Evolutionary conservation across 2,329 filamentous ascomycete genomes (phyloP), one percentile per base, ranked within the genome.

Genomic region (Laburnicola sp.): DNA sequence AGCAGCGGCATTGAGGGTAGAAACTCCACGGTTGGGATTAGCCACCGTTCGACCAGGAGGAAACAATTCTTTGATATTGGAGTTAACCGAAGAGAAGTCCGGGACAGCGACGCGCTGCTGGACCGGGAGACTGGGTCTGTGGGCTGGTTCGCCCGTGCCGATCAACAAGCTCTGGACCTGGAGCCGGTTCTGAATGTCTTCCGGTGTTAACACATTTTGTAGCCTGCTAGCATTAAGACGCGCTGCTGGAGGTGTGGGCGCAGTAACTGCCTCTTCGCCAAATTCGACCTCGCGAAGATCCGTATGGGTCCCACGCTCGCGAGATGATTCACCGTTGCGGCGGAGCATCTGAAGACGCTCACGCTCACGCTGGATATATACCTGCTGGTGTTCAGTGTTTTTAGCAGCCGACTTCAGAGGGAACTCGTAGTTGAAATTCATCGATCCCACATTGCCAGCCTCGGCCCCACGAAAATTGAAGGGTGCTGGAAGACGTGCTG

Each of bases 101-200:
- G 59, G 62, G 21, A 71, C 62, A 3, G 69, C 65, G 43, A 73
- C 65, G 38, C 66, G 59, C 16, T 67, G 57, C 16, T 72, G 68
- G 11, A 59, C 64, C 11, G 51, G 34, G 26, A 54, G 42, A 28
- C 53, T 64, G 23, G 58, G 64, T 48, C 60, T 62, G 35, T 59
- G 62, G 3, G 62, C 58, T n/a, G 56, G 45, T 31, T 66, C 57
- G 34, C 60, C 57, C 21, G 70, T 53, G 51, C 68, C 65, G 30
- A 55, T 51, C 23, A 71, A 48, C 25, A 65, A 60, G 21, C 64
- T 64, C 35, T 59, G 60, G 40, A 66, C 51, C 8, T 61, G 63
- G n/a, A 51, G 32, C 11, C 47, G 54, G 4, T 37, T 48, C 2
- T 42, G 39, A 10, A 47, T 37, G 30, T 56, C 35, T 35, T 60